Evolutionary conservation across 2,329 filamentous ascomycete genomes (phyloP).

Genomic region (Uncinocarpus reesii): DNA sequence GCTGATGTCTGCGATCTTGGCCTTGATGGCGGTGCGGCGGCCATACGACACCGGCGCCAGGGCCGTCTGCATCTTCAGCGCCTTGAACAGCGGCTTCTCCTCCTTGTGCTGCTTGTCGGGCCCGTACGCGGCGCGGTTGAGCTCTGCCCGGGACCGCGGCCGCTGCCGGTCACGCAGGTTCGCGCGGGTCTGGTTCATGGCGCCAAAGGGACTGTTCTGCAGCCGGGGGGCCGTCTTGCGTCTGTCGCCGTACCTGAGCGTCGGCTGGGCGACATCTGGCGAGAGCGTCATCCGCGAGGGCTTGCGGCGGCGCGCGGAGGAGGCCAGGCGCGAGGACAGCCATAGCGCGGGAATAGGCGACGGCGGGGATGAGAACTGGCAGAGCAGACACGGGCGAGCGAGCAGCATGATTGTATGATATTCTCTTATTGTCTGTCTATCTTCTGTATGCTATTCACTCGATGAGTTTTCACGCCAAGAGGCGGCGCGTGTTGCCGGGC

Average conservation of each 20-base stretch:
- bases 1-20: constrained; percentile 53
- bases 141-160: constrained; percentile 32
- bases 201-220: constrained; percentile 47
- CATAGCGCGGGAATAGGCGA: constrained; percentile 17
- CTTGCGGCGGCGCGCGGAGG: constrained; percentile 26
- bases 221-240: constrained; percentile 33
- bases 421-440: no score
- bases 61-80: constrained; percentile 83
- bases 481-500: no score
- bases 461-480: no score
- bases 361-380: constrained; percentile 18
- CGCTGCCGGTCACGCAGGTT: constrained; percentile 29
- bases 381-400: constrained; percentile 30
- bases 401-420: no score
- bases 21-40: constrained; percentile 52
- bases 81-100: constrained; percentile 54
- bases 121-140: constrained; percentile 37
- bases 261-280: constrained; percentile 29
- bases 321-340: constrained; percentile 27
- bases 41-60: constrained; percentile 68
- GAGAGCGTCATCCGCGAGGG: constrained; percentile 32
- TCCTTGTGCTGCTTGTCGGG: constrained; percentile 31
- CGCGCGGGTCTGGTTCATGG: constrained; percentile 47
- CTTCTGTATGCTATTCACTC: no score
- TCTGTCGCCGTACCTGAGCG: constrained; percentile 20